These are phyloP conservation scores for Stereum hirsutum DNA, from an alignment of 1,284 basidiomycete genomes.

Conservation along the genomic window DNA sequence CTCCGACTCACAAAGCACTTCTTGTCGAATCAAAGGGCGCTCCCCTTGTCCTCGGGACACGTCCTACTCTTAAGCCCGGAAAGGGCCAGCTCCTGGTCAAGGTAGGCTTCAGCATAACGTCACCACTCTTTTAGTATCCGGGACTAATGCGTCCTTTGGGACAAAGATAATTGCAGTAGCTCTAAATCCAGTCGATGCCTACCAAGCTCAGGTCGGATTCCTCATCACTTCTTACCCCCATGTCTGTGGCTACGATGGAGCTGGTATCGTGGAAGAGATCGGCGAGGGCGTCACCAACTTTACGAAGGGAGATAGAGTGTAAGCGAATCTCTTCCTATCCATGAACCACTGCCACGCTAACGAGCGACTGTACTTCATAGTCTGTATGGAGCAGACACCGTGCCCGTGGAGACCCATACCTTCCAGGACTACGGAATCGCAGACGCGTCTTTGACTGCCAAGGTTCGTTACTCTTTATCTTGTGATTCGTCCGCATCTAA, in stretches of 20 bases:
- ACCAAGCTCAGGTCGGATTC: constrained; percentile 21
- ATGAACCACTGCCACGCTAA: too few species aligned
- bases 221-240: constrained; percentile 23
- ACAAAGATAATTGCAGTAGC: constrained; percentile 30
- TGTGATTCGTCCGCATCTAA: too few species aligned
- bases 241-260: constrained; percentile 35
- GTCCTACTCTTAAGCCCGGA: constrained; percentile 20
- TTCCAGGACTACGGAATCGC: constrained; percentile 20
- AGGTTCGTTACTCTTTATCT: constrained; percentile 10
- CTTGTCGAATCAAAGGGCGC: constrained; percentile 14
- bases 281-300: constrained; percentile 25
- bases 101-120: too few species aligned
- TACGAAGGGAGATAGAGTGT: constrained; percentile 31
- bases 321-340: constrained; percentile 7
- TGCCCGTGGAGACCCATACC: constrained; percentile 6
- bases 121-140: too few species aligned
- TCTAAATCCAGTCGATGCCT: constrained; percentile 32
- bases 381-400: too few species aligned
- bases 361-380: too few species aligned
- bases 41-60: constrained; percentile 11
- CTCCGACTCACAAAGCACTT: constrained; percentile 18
- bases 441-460: constrained; percentile 14
- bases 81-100: constrained; percentile 30
- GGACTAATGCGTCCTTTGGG: too few species aligned
- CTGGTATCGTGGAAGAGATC: constrained; percentile 28